Conservation (phyloP, 352 stramenopile genomes). For the Phytophthora palmivora region DNA sequence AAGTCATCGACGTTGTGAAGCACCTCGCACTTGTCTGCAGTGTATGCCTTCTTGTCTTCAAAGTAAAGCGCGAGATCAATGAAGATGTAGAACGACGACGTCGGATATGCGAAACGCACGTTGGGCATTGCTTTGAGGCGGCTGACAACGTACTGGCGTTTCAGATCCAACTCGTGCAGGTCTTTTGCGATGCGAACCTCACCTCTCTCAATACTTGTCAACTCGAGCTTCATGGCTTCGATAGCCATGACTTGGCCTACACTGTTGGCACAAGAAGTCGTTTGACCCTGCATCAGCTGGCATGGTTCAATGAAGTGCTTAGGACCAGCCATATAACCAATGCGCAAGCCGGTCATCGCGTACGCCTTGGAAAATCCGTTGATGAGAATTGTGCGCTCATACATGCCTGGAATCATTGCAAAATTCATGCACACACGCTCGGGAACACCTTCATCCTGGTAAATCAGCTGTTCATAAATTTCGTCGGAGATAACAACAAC, state of each 20-base stretch:
- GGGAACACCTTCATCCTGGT: slow-evolving; percentile 72
- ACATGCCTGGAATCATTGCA: slow-evolving; percentile 83
- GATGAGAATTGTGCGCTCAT: slow-evolving; percentile 91
- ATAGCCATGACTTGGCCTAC: slow-evolving; percentile 92
- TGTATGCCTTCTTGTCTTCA: slow-evolving; percentile 46
- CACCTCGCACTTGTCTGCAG: slow-evolving; percentile 35
- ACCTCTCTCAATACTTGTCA: slow-evolving; percentile 48
- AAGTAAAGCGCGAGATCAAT: slow-evolving; percentile 79
- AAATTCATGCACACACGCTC: slow-evolving; percentile 72
- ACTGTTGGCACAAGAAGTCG: slow-evolving; percentile 94
- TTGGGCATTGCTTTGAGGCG: slow-evolving; percentile 84
- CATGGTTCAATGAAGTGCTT: slow-evolving; percentile 56
- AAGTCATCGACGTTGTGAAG: slow-evolving; percentile 67
- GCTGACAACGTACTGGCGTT: slow-evolving; percentile 91
- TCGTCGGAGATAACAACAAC: slow-evolving; percentile 93
- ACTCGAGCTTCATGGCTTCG: slow-evolving; percentile 85
- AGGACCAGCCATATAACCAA: slow-evolving; percentile 91
- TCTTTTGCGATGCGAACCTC: slow-evolving; percentile 55
- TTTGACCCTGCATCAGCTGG: slow-evolving; percentile 94
- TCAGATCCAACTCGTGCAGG: slow-evolving; percentile 59
- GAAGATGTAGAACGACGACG: slow-evolving; percentile 96
- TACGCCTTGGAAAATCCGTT: slow-evolving; percentile 98
- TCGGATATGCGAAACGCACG: too few relatives aligned
- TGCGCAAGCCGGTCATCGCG: slow-evolving; percentile 95
- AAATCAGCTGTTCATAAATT: slow-evolving; percentile 97